Evolutionary conservation across 345 rosid genomes (phyloP).

Genomic region (Microcos paniculata): DNA sequence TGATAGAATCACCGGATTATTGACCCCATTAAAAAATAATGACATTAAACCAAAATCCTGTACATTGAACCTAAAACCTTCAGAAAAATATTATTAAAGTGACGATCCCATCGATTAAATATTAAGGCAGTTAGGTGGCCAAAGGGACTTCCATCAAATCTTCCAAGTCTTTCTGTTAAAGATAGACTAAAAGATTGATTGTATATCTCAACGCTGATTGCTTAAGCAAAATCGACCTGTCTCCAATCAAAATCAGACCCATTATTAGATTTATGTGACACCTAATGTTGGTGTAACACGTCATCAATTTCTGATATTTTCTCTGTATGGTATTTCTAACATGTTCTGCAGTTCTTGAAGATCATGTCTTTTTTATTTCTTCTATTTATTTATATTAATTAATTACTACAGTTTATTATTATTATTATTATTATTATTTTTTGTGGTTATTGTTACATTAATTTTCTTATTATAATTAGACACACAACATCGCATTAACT

Average conservation of each 20-base stretch:
- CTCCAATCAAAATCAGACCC: constrained; percentile 1
- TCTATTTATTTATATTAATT: too few species aligned
- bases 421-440: too few species aligned
- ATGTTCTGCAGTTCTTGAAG: background rate
- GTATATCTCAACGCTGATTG: background rate
- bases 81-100: background rate
- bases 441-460: too few species aligned
- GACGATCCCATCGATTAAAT: background rate
- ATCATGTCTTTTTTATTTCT: too few species aligned
- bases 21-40: background rate
- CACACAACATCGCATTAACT: too few species aligned
- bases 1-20: background rate
- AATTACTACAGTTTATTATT: too few species aligned
- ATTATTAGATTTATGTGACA: background rate
- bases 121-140: background rate
- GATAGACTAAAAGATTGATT: background rate
- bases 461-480: too few species aligned
- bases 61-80: constrained; percentile 14
- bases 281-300: background rate
- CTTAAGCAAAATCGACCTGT: constrained; percentile 11
- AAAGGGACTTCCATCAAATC: background rate
- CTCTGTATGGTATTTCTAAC: background rate
- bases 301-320: background rate
- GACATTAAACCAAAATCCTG: background rate
- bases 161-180: background rate